Conservation (phyloP, 2,329 filamentous ascomycete species). For the Claviceps arundinis region DNA sequence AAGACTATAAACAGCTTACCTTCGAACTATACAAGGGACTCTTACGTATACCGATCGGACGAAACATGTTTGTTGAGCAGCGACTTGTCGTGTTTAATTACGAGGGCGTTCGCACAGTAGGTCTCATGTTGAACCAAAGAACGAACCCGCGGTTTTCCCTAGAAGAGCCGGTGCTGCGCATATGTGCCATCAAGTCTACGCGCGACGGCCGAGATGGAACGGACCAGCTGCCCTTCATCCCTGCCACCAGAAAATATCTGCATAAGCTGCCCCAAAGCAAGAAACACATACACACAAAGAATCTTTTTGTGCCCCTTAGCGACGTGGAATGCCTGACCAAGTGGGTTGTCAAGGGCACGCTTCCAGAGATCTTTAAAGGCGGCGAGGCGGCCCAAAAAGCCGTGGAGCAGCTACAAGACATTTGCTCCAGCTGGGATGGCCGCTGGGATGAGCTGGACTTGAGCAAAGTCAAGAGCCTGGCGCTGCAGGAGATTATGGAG, state of each 20-base stretch:
- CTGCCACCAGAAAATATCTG: slow-evolving; percentile 54
- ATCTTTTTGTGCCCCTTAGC: slow-evolving; percentile 54
- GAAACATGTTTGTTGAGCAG: slow-evolving; percentile 62
- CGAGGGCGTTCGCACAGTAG: slow-evolving; percentile 71
- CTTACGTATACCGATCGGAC: slow-evolving; percentile 67
- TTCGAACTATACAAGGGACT: slow-evolving; percentile 65
- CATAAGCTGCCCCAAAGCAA: slow-evolving; percentile 52
- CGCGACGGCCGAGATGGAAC: slow-evolving; percentile 60
- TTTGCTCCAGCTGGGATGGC: slow-evolving; percentile 63
- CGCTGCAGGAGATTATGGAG: slow-evolving; percentile 65
- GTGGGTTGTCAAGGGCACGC: slow-evolving; percentile 44
- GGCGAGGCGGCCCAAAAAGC: slow-evolving; percentile 39
- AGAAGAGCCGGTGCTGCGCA: slow-evolving; percentile 55
- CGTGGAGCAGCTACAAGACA: slow-evolving; percentile 52
- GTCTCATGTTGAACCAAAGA: slow-evolving; percentile 68
- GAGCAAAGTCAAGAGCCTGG: slow-evolving; percentile 67
- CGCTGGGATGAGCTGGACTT: slow-evolving; percentile 80
- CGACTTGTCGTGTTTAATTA: slow-evolving; percentile 74
- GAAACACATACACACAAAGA: slow-evolving; percentile 54
- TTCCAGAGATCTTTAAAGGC: slow-evolving; percentile 44
- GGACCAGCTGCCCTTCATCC: slow-evolving; percentile 77
- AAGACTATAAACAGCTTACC: slow-evolving; percentile 70
- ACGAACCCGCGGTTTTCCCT: slow-evolving; percentile 43
- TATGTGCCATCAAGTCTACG: slow-evolving; percentile 62
- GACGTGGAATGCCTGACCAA: slow-evolving; percentile 79